A percentile compares a stretch with the other conserved stretches of the same genome.
These are phyloP conservation scores for Pleurotus platypus DNA, from an alignment of 768 basidiomycete species.

Conservation along the genomic window DNA sequence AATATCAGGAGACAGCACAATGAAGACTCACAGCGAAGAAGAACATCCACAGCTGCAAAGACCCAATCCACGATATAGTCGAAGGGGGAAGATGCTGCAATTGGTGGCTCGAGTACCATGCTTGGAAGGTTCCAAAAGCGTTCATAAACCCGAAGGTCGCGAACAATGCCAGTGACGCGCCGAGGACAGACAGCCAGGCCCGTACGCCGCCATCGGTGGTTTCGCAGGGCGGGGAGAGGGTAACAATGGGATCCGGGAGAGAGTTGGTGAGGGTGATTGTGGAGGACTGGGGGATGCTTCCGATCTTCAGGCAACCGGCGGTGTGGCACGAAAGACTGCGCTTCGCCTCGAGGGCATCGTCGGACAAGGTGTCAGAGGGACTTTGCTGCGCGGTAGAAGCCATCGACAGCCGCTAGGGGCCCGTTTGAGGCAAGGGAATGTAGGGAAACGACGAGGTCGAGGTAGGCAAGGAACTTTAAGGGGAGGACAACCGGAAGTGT, in stretches of 20 bases:
- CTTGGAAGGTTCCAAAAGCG: slow-evolving; percentile 69
- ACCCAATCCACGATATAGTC: slow-evolving; percentile 70
- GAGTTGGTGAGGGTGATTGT: slow-evolving; percentile 1
- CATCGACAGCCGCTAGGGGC: background rate
- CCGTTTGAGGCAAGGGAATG: background rate
- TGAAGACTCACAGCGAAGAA: slow-evolving; percentile 56
- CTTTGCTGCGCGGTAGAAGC: background rate
- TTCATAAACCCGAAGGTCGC: slow-evolving; percentile 72
- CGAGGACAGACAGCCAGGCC: slow-evolving; percentile 51
- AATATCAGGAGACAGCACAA: background rate
- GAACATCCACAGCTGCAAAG: slow-evolving; percentile 64
- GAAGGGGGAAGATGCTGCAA: slow-evolving; percentile 45
- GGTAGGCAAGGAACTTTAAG: background rate
- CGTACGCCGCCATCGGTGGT: slow-evolving; percentile 26
- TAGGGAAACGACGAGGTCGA: background rate
- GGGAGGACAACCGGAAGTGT: background rate
- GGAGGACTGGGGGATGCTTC: background rate
- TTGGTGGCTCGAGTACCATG: slow-evolving; percentile 64
- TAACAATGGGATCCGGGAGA: background rate
- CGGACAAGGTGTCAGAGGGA: background rate
- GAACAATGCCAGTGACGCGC: slow-evolving; percentile 64
- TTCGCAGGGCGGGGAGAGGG: too few species aligned
- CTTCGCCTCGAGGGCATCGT: background rate
- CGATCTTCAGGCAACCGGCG: background rate
- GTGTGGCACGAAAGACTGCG: background rate